Conservation (phyloP, 2,329 filamentous ascomycete species). For the Coniochaeta sp. region DNA sequence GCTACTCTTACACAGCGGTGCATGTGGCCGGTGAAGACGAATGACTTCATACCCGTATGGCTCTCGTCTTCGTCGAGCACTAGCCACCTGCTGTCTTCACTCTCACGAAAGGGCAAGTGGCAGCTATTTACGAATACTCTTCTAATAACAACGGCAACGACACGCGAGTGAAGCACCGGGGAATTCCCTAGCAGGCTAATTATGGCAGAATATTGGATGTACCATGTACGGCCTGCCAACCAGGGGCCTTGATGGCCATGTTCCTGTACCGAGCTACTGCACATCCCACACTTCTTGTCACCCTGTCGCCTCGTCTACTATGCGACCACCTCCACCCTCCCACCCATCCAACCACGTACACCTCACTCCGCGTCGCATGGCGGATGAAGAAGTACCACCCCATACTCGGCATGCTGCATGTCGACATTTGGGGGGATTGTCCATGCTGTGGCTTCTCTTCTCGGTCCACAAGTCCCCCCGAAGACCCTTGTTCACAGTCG, state of each 20-base stretch:
- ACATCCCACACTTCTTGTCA: conserved; percentile 19
- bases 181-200: conserved; percentile 12
- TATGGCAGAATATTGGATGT: conserved; percentile 14
- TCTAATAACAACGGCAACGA: not conserved
- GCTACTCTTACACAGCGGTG: not conserved
- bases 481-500: conserved; percentile 23
- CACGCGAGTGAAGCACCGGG: conserved; percentile 3
- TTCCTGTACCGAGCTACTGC: conserved; percentile 20
- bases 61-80: not conserved
- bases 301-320: conserved; percentile 23
- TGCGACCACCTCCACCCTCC: not conserved
- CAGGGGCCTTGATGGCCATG: conserved; percentile 14
- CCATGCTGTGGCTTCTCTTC: not conserved
- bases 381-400: not conserved
- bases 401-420: not conserved
- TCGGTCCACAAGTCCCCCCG: not conserved
- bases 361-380: not conserved
- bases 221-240: conserved; percentile 11
- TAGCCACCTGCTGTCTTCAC: not conserved
- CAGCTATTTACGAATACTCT: not conserved
- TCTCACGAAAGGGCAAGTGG: not conserved
- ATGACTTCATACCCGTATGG: not conserved
- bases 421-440: not conserved
- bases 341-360: not conserved
- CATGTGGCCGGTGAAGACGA: not conserved